Evolutionary conservation across 1,139 yeast genomes (phyloP).

Genomic region (Zygoascus meyerae): DNA sequence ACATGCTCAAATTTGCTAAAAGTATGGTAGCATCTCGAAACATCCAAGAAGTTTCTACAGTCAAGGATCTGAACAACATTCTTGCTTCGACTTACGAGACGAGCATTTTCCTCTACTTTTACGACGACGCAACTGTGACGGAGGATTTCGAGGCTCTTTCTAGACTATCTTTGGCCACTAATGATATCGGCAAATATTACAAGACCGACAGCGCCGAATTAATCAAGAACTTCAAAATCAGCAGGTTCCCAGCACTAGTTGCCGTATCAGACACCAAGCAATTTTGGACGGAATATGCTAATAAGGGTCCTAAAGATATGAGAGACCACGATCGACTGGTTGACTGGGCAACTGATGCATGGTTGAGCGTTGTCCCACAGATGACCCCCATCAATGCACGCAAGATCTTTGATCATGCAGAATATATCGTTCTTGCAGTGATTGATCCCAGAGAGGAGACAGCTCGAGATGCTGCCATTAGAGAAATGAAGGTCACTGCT

Average conservation of each 20-base stretch:
- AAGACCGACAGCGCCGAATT: conserved; percentile 30
- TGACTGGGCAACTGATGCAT: conserved; percentile 32
- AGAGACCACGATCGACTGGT: conserved; percentile 29
- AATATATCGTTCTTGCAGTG: conserved; percentile 32
- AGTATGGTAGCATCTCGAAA: conserved; percentile 28
- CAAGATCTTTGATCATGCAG: conserved; percentile 29
- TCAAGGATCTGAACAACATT: conserved; percentile 17
- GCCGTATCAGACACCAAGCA: conserved; percentile 30
- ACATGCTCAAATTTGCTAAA: conserved; percentile 31
- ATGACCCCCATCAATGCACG: conserved; percentile 33
- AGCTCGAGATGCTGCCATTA: conserved; percentile 25
- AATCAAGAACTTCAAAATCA: conserved; percentile 27
- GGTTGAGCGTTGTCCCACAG: conserved; percentile 36
- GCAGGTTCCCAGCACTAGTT: conserved; percentile 31
- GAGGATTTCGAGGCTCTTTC: conserved; percentile 39
- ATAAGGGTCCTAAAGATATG: conserved; percentile 32
- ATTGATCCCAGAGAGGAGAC: conserved; percentile 31
- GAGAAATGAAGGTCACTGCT: conserved; percentile 31
- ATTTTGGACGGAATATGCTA: conserved; percentile 26
- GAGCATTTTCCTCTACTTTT: conserved; percentile 34
- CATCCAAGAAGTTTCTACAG: conserved; percentile 25
- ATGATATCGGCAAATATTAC: conserved; percentile 33
- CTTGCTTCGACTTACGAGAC: conserved; percentile 11
- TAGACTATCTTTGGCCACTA: conserved; percentile 31
- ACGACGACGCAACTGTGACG: conserved; percentile 33